Evolutionary conservation across 2,329 filamentous ascomycete genomes (phyloP).

Genomic region (Didymosphaeria variabile): DNA sequence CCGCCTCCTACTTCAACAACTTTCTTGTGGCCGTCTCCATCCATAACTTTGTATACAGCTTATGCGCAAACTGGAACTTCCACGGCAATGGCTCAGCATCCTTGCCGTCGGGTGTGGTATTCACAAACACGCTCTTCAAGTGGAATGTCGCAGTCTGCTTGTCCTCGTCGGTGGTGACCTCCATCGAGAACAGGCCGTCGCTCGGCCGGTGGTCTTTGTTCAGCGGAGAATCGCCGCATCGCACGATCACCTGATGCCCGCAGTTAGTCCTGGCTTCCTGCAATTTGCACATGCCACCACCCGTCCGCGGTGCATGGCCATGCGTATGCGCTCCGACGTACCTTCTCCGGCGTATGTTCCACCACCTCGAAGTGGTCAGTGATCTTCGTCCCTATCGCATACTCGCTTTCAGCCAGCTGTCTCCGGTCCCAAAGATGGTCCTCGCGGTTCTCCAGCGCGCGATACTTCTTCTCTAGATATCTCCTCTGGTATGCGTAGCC

Average conservation of each 20-base stretch:
- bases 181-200: slow-evolving; percentile 51
- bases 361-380: slow-evolving; percentile 55
- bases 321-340: slow-evolving; percentile 23
- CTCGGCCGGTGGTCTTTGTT: slow-evolving; percentile 39
- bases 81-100: slow-evolving; percentile 36
- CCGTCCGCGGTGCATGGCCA: background rate
- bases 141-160: slow-evolving; percentile 49
- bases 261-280: slow-evolving; percentile 18
- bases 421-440: slow-evolving; percentile 47
- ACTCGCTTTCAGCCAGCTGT: slow-evolving; percentile 43
- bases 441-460: slow-evolving; percentile 40
- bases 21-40: slow-evolving; percentile 53
- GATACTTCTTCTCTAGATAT: slow-evolving; percentile 48
- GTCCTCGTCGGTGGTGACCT: slow-evolving; percentile 49
- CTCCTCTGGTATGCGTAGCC: slow-evolving; percentile 48
- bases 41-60: slow-evolving; percentile 52
- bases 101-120: slow-evolving; percentile 49
- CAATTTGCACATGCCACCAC: background rate
- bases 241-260: slow-evolving; percentile 44
- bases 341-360: slow-evolving; percentile 46
- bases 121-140: slow-evolving; percentile 51
- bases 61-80: slow-evolving; percentile 43
- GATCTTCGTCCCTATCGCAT: slow-evolving; percentile 48
- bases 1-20: slow-evolving; percentile 41
- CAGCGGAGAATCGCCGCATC: slow-evolving; percentile 50